Base-by-base conservation (phyloP, 768 basidiomycete species). In the Symmetrospora coprosmae region DNA sequence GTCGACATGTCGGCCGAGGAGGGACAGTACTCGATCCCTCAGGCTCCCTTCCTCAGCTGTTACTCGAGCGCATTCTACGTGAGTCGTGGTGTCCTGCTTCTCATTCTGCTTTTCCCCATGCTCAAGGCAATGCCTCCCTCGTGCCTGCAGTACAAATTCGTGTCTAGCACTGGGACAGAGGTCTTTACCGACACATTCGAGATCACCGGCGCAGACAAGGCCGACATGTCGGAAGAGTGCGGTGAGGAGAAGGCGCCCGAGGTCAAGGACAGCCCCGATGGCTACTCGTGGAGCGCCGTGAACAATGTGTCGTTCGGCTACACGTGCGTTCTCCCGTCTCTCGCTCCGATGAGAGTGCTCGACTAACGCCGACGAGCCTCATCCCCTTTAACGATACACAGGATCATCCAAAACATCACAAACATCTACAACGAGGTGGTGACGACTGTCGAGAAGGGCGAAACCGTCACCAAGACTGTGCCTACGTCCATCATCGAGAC, bases 1-100 rank as follows among this genome's bases (percentile, higher is more conserved):
- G 52, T 63, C 50, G 52, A 55, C 46, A 63, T 63, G n/a, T 56
- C 61, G 7, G 61, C 52, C 28, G 33, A 55, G 30, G 23, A 21
- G 23, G 53, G 61, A 16, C 4, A 27, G 2, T 55, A 55, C 25
- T 35, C 38, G 4, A 55, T 55, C 28, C 59, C 59, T 7, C 70
- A 88, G 91, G 14, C 90, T 91, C 67, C 74, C 75, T 50, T 81
- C 82, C 11, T 94, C 91, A 2, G 79, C 81, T 71, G 88, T 91
- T 0, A 28, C 17, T 14, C 16, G 13, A 9, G 31, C 21, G 21
- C 49, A 23, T 50, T 11, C 49, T 50, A 33, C 23, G 49, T 50
- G 31, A 23, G 49, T 9, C n/a, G n/a, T n/a, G n/a, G n/a, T n/a
- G n/a, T 13, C 45, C 23, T 35, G 7, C 34, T 50, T 28, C 27